Evolutionary conservation across 2,329 filamentous ascomycete genomes (phyloP).

Genomic region (Chalaropsis ovoidea): DNA sequence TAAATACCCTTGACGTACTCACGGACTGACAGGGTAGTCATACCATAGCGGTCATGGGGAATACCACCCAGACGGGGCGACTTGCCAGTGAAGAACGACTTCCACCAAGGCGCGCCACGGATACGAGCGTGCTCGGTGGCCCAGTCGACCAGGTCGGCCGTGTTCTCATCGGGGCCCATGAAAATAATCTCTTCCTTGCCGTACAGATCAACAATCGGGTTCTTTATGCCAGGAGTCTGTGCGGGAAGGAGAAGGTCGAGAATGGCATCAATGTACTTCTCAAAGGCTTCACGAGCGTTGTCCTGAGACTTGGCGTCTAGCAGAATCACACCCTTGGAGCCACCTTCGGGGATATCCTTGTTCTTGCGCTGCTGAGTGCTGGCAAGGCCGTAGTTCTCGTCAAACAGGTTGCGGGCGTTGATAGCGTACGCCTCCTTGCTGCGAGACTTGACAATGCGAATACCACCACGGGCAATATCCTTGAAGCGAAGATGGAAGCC

Average conservation of each 20-base stretch:
- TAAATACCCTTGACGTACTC: conserved; percentile 96
- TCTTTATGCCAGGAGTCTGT: conserved; percentile 92
- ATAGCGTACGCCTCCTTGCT: conserved; percentile 93
- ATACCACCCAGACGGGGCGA: conserved; percentile 92
- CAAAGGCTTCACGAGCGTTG: conserved; percentile 82
- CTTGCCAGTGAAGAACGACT: conserved; percentile 99
- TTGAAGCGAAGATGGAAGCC: conserved; percentile 97
- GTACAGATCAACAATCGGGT: conserved; percentile 91
- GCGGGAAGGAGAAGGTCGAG: conserved; percentile 86
- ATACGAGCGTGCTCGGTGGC: conserved; percentile 87
- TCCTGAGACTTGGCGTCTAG: conserved; percentile 91
- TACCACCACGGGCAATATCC: conserved; percentile 92
- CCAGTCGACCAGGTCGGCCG: conserved; percentile 93
- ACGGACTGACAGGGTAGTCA: conserved; percentile 93
- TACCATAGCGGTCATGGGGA: conserved; percentile 89
- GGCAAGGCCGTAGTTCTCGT: conserved; percentile 96
- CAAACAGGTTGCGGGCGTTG: conserved; percentile 91
- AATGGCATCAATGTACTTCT: conserved; percentile 99
- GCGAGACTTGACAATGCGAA: conserved; percentile 95
- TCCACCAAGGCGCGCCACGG: conserved; percentile 95
- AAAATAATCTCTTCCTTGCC: conserved; percentile 95
- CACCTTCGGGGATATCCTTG: conserved; percentile 97
- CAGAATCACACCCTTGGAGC: conserved; percentile 94
- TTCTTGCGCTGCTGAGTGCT: conserved; percentile 99
- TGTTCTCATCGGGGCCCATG: conserved; percentile 98